Conservation (phyloP, 73 alveolate species). For the Tetrahymena thermophila region DNA sequence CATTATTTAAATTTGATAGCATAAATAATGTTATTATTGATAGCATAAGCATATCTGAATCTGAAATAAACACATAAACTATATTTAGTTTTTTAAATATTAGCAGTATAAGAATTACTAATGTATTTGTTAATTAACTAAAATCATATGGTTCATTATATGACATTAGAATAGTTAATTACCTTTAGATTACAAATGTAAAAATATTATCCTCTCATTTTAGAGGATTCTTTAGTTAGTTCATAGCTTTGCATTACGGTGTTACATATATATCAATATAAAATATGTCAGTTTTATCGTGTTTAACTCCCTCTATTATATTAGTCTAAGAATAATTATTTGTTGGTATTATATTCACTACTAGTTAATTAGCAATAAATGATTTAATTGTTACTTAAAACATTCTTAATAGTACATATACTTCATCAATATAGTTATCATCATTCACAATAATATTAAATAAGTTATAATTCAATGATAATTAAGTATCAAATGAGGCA, state of each 20-base stretch:
- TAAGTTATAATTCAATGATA: too few species aligned
- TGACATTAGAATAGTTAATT: neutral
- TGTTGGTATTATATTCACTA: neutral
- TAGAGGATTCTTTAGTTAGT: neutral
- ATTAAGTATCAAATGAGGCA: neutral
- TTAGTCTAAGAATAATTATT: neutral
- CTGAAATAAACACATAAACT: neutral
- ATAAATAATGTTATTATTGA: too few species aligned
- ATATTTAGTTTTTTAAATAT: too few species aligned
- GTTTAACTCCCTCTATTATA: neutral
- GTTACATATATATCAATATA: neutral
- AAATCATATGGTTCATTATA: neutral
- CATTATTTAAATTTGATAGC: neutral
- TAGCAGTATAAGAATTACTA: too few species aligned
- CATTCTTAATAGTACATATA: neutral
- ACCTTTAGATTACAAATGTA: neutral
- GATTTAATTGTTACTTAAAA: neutral
- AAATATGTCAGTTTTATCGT: neutral
- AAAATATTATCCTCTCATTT: neutral
- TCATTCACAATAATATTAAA: neutral
- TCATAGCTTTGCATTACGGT: neutral
- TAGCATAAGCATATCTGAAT: neutral
- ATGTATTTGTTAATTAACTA: neutral
- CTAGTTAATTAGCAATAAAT: neutral
- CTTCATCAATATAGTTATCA: neutral